Percentiles rank a stretch among this genome's conserved stretches.
These are phyloP conservation scores for Desmodesmus armatus DNA, from an alignment of 139 green algal species.

Conservation along the genomic window DNA sequence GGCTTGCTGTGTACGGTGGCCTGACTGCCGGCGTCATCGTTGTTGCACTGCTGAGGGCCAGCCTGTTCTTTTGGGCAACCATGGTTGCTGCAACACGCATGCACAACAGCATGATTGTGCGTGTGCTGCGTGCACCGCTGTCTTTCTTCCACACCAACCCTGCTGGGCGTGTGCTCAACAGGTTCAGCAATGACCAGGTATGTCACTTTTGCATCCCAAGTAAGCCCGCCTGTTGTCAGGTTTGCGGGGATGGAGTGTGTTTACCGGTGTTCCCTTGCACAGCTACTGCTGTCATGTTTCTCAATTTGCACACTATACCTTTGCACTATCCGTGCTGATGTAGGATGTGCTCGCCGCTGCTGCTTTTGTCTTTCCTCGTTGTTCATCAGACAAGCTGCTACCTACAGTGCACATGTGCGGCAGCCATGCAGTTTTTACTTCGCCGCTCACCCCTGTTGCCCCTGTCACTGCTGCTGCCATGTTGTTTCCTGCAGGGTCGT, in stretches of 20 bases:
- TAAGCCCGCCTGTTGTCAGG: too few relatives aligned
- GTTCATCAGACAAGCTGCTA: too few relatives aligned
- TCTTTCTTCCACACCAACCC: constrained; percentile 97
- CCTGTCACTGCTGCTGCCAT: not conserved
- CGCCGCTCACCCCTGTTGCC: not conserved
- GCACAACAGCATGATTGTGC: constrained; percentile 67
- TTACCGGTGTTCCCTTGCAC: too few relatives aligned
- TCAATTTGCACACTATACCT: too few relatives aligned
- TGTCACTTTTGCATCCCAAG: too few relatives aligned
- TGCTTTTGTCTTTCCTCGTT: too few relatives aligned
- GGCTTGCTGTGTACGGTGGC: constrained; percentile 69
- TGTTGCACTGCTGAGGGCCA: constrained; percentile 58
- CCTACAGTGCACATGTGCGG: too few relatives aligned
- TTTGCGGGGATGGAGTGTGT: too few relatives aligned
- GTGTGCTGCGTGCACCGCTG: constrained; percentile 85
- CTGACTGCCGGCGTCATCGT: constrained; percentile 63
- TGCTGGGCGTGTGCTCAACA: constrained; percentile 91
- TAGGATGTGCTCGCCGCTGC: too few relatives aligned
- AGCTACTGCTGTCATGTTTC: too few relatives aligned
- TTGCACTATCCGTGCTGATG: too few relatives aligned
- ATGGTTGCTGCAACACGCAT: constrained; percentile 63
- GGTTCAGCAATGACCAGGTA: constrained; percentile 82
- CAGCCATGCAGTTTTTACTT: too few relatives aligned
- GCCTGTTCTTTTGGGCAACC: constrained; percentile 73
- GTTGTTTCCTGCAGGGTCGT: constrained; percentile 17